Evolutionary conservation across 108 stramenopile genomes (phyloP).

Genomic region (Thalassiosira profunda): DNA sequence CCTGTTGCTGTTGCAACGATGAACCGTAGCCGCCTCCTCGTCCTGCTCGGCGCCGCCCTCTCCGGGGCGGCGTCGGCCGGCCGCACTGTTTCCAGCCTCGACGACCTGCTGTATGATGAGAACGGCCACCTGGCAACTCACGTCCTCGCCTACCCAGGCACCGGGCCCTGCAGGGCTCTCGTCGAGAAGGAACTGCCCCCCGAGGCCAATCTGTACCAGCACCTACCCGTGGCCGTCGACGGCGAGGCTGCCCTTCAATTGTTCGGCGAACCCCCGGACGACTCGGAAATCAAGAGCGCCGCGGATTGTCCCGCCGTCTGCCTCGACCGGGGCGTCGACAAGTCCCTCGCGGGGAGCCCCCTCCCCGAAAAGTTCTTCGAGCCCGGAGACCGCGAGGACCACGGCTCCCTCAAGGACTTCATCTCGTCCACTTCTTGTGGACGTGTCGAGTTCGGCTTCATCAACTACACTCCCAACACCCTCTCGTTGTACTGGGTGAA

Average conservation of each 20-base stretch:
- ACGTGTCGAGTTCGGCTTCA: slow-evolving; percentile 57
- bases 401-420: slow-evolving; percentile 30
- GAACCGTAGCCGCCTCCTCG: slow-evolving; percentile 6
- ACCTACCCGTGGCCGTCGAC: slow-evolving; percentile 27
- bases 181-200: neutral
- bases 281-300: neutral
- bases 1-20: neutral
- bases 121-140: slow-evolving; percentile 45
- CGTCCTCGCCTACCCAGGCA: slow-evolving; percentile 44
- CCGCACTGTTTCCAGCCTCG: slow-evolving; percentile 10
- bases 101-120: slow-evolving; percentile 50
- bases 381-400: slow-evolving; percentile 19
- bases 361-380: slow-evolving; percentile 47
- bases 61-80: neutral
- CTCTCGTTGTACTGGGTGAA: slow-evolving; percentile 60
- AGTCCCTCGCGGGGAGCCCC: slow-evolving; percentile 24
- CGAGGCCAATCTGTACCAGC: slow-evolving; percentile 9
- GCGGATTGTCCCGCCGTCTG: slow-evolving; percentile 50
- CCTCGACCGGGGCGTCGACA: slow-evolving; percentile 49
- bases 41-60: neutral
- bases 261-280: slow-evolving; percentile 6
- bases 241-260: slow-evolving; percentile 30
- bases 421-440: slow-evolving; percentile 30
- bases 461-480: slow-evolving; percentile 56
- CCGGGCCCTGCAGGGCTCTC: slow-evolving; percentile 32